Percentiles rank a stretch among this genome's conserved stretches.
Evolutionary conservation across 2,329 filamentous ascomycete species (phyloP).

Genomic region (Knoxdaviesia proteae): DNA sequence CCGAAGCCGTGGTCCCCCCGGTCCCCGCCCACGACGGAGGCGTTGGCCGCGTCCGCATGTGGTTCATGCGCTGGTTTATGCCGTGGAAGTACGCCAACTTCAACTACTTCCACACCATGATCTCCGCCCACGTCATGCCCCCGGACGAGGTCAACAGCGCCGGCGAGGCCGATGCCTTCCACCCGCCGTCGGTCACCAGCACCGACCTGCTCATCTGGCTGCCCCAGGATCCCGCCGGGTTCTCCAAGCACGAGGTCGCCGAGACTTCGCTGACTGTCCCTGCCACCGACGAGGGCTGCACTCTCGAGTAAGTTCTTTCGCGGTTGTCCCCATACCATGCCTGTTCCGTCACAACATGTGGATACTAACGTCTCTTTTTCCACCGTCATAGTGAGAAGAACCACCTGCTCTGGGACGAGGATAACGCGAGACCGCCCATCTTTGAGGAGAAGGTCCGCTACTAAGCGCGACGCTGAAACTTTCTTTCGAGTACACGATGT

Average conservation of each 20-base stretch:
- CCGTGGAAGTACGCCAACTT: conserved; percentile 63
- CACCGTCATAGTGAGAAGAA: conserved; percentile 33
- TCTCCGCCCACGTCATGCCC: conserved; percentile 32
- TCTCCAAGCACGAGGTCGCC: conserved; percentile 56
- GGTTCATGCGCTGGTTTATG: conserved; percentile 25
- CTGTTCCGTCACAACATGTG: no score
- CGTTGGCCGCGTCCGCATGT: no score
- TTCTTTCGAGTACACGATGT: background rate
- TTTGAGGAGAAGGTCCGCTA: conserved; percentile 24
- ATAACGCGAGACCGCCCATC: conserved; percentile 20
- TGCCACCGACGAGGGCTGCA: conserved; percentile 62
- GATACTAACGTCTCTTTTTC: no score
- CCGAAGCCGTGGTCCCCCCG: background rate
- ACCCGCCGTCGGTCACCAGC: conserved; percentile 47
- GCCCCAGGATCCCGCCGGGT: conserved; percentile 50
- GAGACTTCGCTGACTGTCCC: conserved; percentile 52
- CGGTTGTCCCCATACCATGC: no score
- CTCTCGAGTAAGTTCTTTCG: conserved; percentile 14
- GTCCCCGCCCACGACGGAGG: no score
- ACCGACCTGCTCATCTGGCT: conserved; percentile 62
- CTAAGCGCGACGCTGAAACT: conserved; percentile 8
- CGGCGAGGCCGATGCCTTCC: conserved; percentile 47
- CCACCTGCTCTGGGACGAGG: conserved; percentile 19
- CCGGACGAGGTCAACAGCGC: conserved; percentile 38
- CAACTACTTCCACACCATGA: conserved; percentile 42